phyloP scores from a whole-genome alignment of 1,284 basidiomycete genomes.

The Mycosarcoma maydis region DNA sequence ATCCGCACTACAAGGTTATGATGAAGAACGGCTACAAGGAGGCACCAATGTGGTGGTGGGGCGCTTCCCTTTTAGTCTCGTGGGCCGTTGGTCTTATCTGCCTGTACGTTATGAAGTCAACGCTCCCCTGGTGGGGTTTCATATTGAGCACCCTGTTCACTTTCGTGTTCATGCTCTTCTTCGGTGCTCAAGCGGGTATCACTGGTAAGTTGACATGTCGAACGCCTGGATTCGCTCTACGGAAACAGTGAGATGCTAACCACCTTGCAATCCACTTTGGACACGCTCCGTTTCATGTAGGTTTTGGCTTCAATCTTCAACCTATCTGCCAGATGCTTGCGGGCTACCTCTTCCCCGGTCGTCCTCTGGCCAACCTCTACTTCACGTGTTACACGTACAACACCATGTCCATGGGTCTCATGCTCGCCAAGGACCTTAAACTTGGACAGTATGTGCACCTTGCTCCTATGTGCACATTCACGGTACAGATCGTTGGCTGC shows the following conservation, averaged over 20 bases:
- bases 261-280: too few relatives aligned
- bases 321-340: slow-evolving; percentile 50
- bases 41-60: slow-evolving; percentile 37
- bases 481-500: slow-evolving; percentile 36
- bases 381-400: slow-evolving; percentile 50
- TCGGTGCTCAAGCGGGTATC: slow-evolving; percentile 19
- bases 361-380: slow-evolving; percentile 53
- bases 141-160: slow-evolving; percentile 22
- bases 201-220: too few relatives aligned
- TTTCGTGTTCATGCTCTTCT: slow-evolving; percentile 30
- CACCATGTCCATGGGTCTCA: slow-evolving; percentile 22
- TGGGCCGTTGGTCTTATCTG: slow-evolving; percentile 26
- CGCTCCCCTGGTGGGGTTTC: slow-evolving; percentile 36
- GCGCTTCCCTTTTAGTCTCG: slow-evolving; percentile 8
- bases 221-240: too few relatives aligned
- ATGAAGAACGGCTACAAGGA: slow-evolving; percentile 33
- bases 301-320: slow-evolving; percentile 45
- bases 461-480: slow-evolving; percentile 28
- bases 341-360: slow-evolving; percentile 40
- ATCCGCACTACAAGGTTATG: slow-evolving; percentile 36
- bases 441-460: slow-evolving; percentile 58
- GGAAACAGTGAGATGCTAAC: too few relatives aligned
- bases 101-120: slow-evolving; percentile 33
- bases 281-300: too few relatives aligned
- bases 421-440: slow-evolving; percentile 39